A percentile compares a stretch with the other conserved stretches of the same genome.
Conservation (phyloP, 257 asterid genomes). For the Solanum acaule region DNA sequence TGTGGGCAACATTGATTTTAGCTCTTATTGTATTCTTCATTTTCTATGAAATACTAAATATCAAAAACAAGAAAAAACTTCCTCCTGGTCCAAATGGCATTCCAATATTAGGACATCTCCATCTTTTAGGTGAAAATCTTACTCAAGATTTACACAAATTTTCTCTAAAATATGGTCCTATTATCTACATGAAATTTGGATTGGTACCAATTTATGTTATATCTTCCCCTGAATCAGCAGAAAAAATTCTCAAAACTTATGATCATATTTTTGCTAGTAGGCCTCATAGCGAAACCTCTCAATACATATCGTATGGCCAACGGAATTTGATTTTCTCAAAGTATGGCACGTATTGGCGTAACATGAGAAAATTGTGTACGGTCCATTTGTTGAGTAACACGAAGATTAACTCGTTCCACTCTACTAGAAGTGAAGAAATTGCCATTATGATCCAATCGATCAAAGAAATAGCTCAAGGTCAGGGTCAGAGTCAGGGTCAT, state of each 20-base stretch:
- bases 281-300: slow-evolving; percentile 41
- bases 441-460: slow-evolving; percentile 18
- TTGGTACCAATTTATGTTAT: slow-evolving; percentile 22
- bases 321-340: slow-evolving; percentile 16
- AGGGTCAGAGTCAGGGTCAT: background rate
- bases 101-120: slow-evolving; percentile 46
- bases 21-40: background rate
- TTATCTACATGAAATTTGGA: slow-evolving; percentile 38
- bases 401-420: slow-evolving; percentile 29
- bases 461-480: slow-evolving; percentile 1
- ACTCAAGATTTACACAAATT: slow-evolving; percentile 31
- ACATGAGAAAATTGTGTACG: slow-evolving; percentile 47
- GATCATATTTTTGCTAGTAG: slow-evolving; percentile 39
- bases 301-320: slow-evolving; percentile 29
- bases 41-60: background rate
- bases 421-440: slow-evolving; percentile 34
- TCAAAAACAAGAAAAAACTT: slow-evolving; percentile 9
- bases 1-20: slow-evolving; percentile 3
- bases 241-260: slow-evolving; percentile 35
- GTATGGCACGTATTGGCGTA: slow-evolving; percentile 52
- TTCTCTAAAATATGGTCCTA: slow-evolving; percentile 33
- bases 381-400: slow-evolving; percentile 28
- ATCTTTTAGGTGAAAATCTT: slow-evolving; percentile 41
- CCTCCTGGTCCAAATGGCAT: slow-evolving; percentile 50
- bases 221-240: slow-evolving; percentile 42